A percentile compares a stretch with the other conserved stretches of the same genome.
These are phyloP conservation scores for Blastomyces silverae DNA, from an alignment of 2,329 filamentous ascomycete genomes.

Conservation along the genomic window DNA sequence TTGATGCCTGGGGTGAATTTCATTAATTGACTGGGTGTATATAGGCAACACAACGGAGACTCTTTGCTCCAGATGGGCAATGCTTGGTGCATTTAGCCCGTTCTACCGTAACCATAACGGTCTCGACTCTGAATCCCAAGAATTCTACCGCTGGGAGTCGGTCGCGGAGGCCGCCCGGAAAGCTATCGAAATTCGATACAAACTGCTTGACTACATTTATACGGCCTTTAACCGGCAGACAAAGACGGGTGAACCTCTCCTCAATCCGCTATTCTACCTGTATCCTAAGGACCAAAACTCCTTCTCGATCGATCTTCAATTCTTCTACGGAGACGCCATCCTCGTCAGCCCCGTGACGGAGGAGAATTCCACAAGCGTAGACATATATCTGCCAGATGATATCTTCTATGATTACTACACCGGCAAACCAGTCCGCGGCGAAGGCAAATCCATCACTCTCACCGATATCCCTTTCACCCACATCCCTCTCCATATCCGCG, in stretches of 20 bases:
- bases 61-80: conserved; percentile 69
- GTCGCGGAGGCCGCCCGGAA: conserved; percentile 59
- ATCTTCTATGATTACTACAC: conserved; percentile 58
- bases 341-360: conserved; percentile 52
- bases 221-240: conserved; percentile 59
- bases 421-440: conserved; percentile 41
- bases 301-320: conserved; percentile 49
- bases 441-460: conserved; percentile 41
- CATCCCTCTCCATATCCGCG: conserved; percentile 59
- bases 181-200: conserved; percentile 66
- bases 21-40: background rate
- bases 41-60: conserved; percentile 54
- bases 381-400: conserved; percentile 53
- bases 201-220: conserved; percentile 73
- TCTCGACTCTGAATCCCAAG: conserved; percentile 51
- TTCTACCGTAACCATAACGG: conserved; percentile 72
- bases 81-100: conserved; percentile 63
- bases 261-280: conserved; percentile 65
- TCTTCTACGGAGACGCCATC: conserved; percentile 53
- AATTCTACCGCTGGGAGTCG: conserved; percentile 63
- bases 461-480: conserved; percentile 43
- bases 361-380: conserved; percentile 47
- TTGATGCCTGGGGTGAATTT: background rate
- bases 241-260: conserved; percentile 55
- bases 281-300: conserved; percentile 56